Base-by-base conservation (phyloP, 495 filamentous ascomycete species). In the Viridothelium virens region DNA sequence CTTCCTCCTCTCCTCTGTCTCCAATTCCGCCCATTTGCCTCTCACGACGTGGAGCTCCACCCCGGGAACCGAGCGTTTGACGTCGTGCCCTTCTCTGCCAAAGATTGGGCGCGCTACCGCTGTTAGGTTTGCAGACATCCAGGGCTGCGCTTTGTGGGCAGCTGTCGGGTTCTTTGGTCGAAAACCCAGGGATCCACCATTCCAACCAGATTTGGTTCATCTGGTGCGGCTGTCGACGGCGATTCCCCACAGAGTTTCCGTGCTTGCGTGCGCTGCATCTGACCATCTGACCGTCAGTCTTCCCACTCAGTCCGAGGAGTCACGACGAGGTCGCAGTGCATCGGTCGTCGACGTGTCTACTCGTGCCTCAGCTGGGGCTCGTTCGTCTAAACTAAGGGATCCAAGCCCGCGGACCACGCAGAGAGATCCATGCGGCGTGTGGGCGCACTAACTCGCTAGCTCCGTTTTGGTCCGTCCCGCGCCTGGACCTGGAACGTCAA, bases 401-500 rank as follows among this genome's bases (percentile, higher is more conserved):
- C 48, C 53, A 59, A 59, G 53, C 53, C 11, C 11, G 53, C 53
- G 53, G 53, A 31, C 53, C 53, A 6, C 36, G 36, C 25, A 59
- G 53, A 59, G 31, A 6, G 53, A 34, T 31, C 53, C 53, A 33
- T 59, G 53, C 53, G 25, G 25, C 25, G 25, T 25, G 25, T 25
- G 25, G 25, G 25, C 25, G 25, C 25, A 25, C 25, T 25, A 25
- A 25, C 53, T 9, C 53, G 31, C 53, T 59, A 59, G 53, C 31
- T 11, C 53, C 53, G 25, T 59, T 59, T 14, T 59, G 53, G 36
- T 59, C 53, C 53, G 36, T 59, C 53, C 53, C 53, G 53, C 53
- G 53, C 53, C 31, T 31, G 53, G 6, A 59, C 53, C 53, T 59
- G 53, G 25, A 59, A 59, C 53, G 53, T 59, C 31, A 36, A 25